A percentile compares a stretch with the other conserved stretches of the same genome.
phyloP scores from a whole-genome alignment of 2,329 filamentous ascomycete genomes.

The Taxawa tesnikishii region DNA sequence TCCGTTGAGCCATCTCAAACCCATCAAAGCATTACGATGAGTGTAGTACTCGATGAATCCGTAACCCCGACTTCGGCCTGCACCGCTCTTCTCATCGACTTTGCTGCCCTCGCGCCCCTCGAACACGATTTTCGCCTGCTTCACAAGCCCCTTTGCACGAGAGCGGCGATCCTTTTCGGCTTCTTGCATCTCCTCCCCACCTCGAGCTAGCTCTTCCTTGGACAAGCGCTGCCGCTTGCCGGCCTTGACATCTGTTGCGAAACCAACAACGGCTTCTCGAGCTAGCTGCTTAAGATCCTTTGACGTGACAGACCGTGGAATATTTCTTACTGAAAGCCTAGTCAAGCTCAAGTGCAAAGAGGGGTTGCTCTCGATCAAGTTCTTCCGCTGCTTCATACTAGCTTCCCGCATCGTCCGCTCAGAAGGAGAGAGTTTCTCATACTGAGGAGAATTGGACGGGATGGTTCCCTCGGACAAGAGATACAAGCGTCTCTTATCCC shows the following conservation, averaged over 20 bases:
- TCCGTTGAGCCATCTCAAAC: slow-evolving; percentile 84
- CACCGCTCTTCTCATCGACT: slow-evolving; percentile 62
- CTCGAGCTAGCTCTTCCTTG: slow-evolving; percentile 77
- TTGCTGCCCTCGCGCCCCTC: slow-evolving; percentile 80
- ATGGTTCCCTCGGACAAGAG: slow-evolving; percentile 81
- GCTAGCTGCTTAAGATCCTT: slow-evolving; percentile 89
- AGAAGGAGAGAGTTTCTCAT: slow-evolving; percentile 59
- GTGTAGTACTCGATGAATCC: slow-evolving; percentile 96
- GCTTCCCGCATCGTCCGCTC: slow-evolving; percentile 83
- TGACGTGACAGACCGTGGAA: slow-evolving; percentile 69
- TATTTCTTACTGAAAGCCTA: slow-evolving; percentile 80
- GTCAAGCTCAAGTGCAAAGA: slow-evolving; percentile 80
- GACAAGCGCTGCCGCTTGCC: slow-evolving; percentile 66
- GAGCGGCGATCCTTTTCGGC: slow-evolving; percentile 68
- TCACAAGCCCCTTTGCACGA: slow-evolving; percentile 78
- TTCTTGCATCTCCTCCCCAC: slow-evolving; percentile 66
- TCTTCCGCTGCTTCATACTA: slow-evolving; percentile 76
- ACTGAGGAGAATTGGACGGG: slow-evolving; percentile 62
- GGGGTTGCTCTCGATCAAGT: slow-evolving; percentile 82
- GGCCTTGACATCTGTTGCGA: slow-evolving; percentile 76
- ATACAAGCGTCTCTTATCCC: slow-evolving; percentile 83
- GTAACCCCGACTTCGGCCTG: slow-evolving; percentile 79
- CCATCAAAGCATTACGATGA: slow-evolving; percentile 91
- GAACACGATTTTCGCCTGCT: slow-evolving; percentile 89
- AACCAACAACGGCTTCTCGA: slow-evolving; percentile 83